Evolutionary conservation across 768 basidiomycete species (phyloP).

Genomic region (Cubamyces lactineus): DNA sequence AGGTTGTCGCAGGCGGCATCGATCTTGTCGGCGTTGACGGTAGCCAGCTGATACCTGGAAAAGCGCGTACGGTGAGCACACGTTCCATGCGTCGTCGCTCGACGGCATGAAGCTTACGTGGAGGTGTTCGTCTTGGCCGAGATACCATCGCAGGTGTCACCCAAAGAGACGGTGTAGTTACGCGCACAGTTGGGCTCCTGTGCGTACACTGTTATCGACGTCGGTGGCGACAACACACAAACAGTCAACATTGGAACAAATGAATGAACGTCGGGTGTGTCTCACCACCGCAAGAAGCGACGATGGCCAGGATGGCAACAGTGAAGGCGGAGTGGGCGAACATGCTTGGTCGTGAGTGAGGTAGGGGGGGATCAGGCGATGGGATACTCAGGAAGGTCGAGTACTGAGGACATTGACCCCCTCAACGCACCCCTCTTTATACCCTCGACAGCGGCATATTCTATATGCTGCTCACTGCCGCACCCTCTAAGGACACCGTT

Average conservation of each 20-base stretch:
- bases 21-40: constrained; percentile 52
- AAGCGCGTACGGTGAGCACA: not conserved
- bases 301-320: constrained; percentile 2
- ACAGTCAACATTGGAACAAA: not conserved
- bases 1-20: constrained; percentile 62
- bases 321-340: constrained; percentile 3
- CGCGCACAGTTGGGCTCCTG: constrained; percentile 46
- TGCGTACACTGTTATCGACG: constrained; percentile 48
- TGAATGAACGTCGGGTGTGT: not conserved
- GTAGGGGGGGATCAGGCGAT: not conserved
- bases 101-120: constrained; percentile 40
- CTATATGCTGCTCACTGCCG: not conserved
- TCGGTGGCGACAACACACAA: not conserved
- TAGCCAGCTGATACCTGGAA: constrained; percentile 60
- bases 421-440: not conserved
- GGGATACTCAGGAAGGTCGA: constrained; percentile 2
- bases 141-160: constrained; percentile 62
- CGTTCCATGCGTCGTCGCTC: not conserved
- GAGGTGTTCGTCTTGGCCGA: constrained; percentile 48
- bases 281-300: not conserved
- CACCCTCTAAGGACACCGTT: no score
- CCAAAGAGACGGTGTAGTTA: constrained; percentile 51
- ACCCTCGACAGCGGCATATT: not conserved
- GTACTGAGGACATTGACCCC: constrained; percentile 5
- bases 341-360: not conserved